Base-by-base conservation (phyloP, 768 basidiomycete genomes). In the Pleurotus pulmonarius region DNA sequence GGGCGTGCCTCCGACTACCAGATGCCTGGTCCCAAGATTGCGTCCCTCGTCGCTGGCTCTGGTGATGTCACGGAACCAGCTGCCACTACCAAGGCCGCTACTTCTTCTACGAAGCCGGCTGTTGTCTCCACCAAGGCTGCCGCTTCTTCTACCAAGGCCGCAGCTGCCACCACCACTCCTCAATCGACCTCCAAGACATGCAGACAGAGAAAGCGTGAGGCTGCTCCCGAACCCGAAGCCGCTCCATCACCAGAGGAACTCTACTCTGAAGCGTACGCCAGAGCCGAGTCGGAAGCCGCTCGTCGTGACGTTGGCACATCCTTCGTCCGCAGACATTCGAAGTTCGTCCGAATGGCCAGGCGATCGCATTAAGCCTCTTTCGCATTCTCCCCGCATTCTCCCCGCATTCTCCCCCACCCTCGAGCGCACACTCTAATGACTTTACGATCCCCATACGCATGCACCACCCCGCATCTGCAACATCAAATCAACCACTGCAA, bases 11-110 rank as follows among this genome's bases (percentile, higher is more conserved):
- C 29, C 29, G 29, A 58, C 2, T 77, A 83, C 63, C 43, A 57
- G 15, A 83, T 82, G 65, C 83, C 83, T 4, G 84, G 84, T 0
- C 83, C 82, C 16, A 57, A 70, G 7, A 62, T 83, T 20, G 81
- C 80, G 3, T 57, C 72, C 16, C 74, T 82, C 52, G 67, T 76
- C 49, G 34, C 54, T 16, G 66, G 62, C 18, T 45, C 58, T 3
- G 37, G 43, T 15, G 20, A 39, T 16, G 18, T 9, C 2, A n/a
- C 5, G 13, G 18, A 52, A n/a, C 16, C 34, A 3, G 26, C 51
- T 40, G 51, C 51, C 7, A 34, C 29, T 11, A 11, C 29, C 3
- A 34, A 34, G 11, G 26, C 49, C 9, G 12, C 37, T 9, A 34
- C 49, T 8, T 0, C 29, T 39, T 20, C 26, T 3, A n/a, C 51